A percentile compares a stretch with the other conserved stretches of the same genome.
These are phyloP conservation scores for Arthromyces matolae DNA, from an alignment of 768 basidiomycete genomes.

Conservation along the genomic window DNA sequence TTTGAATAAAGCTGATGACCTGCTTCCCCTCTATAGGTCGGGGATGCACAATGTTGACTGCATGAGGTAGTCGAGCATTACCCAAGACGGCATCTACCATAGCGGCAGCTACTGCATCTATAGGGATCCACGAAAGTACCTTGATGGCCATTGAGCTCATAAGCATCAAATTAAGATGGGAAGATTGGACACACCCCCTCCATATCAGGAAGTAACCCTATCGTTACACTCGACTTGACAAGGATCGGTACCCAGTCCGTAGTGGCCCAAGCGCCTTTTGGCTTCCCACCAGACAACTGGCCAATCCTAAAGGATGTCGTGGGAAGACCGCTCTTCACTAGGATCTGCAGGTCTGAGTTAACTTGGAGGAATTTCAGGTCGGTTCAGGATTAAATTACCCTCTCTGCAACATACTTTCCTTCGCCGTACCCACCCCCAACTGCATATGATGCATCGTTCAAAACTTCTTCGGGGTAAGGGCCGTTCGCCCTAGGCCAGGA, in stretches of 20 bases:
- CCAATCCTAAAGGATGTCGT: slow-evolving; percentile 27
- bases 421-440: slow-evolving; percentile 27
- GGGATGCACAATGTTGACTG: slow-evolving; percentile 34
- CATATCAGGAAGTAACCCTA: slow-evolving; percentile 19
- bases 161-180: neutral
- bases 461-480: slow-evolving; percentile 29
- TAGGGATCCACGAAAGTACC: slow-evolving; percentile 34
- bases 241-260: slow-evolving; percentile 33
- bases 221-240: slow-evolving; percentile 26
- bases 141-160: slow-evolving; percentile 8
- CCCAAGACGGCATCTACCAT: slow-evolving; percentile 30
- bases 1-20: slow-evolving; percentile 14
- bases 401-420: slow-evolving; percentile 31
- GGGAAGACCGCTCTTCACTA: slow-evolving; percentile 22
- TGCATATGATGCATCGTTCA: slow-evolving; percentile 18
- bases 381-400: slow-evolving; percentile 14
- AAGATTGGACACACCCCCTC: slow-evolving; percentile 19
- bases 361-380: neutral
- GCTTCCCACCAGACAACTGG: slow-evolving; percentile 30
- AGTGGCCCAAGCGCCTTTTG: slow-evolving; percentile 32
- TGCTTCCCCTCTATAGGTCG: slow-evolving; percentile 29
- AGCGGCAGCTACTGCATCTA: slow-evolving; percentile 23
- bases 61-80: slow-evolving; percentile 11
- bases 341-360: slow-evolving; percentile 20
- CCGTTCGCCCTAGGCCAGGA: slow-evolving; percentile 16